Base-by-base conservation (phyloP, 805 yeast genomes). In the Candida quercuum region DNA sequence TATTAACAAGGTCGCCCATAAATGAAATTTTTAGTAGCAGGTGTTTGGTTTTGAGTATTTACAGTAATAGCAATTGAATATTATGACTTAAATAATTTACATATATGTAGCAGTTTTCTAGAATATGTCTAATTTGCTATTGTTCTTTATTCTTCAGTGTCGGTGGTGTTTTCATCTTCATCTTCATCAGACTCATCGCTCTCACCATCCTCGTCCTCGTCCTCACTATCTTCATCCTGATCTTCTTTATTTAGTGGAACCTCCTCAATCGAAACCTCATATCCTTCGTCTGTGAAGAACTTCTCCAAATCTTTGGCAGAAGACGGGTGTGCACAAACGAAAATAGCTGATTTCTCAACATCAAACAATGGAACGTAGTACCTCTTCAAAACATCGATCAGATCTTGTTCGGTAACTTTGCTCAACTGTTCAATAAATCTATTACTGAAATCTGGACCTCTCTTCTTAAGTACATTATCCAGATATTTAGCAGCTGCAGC, bases 311-410 rank as follows among this genome's bases (percentile, higher is more conserved):
- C 60, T 0, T 66, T 74, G 3, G 63, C 55, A 45, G 79, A 81
- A 2, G 79, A 63, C 3, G 91, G 83, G 47, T 93, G 88, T 38
- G 89, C 74, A 50, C 87, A 77, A 3, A 80, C 64, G 51, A 87
- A 88, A 9, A 86, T 69, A 17, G 72, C 62, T 11, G 93, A 78
- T 1, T 59, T 59, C 0, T 63, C 52, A 10, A 78, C 48, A 28
- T 76, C 69, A 57, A 91, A 91, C 38, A 91, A 51, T 2, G 81
- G 79, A 21, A 71, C 60, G 51, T 84, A 74, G 53, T 85, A 87
- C 39, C 67, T 71, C 33, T 72, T 65, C 54, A 85, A 63, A 37
- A 64, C 60, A 45, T 65, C 54, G 5, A 66, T 57, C 46, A 80
- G 58, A 40, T 84, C 84, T 0, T 69, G 72, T 14, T 63, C 61